phyloP scores from a whole-genome alignment of 371 early-diverging fungal species.

The Entomophthora muscae region DNA sequence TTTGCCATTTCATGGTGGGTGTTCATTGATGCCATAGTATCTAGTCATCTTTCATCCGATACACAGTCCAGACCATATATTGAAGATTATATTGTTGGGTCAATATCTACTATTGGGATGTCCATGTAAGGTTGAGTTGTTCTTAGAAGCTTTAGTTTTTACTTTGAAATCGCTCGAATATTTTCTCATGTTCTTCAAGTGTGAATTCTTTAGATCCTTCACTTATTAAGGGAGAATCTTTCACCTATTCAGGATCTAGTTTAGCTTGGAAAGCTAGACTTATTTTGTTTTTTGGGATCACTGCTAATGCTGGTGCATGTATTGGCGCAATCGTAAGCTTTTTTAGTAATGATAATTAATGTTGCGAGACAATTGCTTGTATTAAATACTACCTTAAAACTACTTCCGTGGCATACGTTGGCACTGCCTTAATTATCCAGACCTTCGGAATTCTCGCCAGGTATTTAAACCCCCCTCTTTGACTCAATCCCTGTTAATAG shows the following conservation, averaged over 20 bases:
- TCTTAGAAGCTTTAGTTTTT: not conserved
- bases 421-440: not conserved
- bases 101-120: constrained; percentile 8
- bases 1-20: constrained; percentile 10
- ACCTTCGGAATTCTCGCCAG: constrained; percentile 5
- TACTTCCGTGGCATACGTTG: not conserved
- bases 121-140: not conserved
- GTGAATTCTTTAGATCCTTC: constrained; percentile 9
- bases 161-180: too few relatives aligned
- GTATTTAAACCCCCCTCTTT: not conserved
- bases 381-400: constrained; percentile 8
- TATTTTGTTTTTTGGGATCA: constrained; percentile 7
- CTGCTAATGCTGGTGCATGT: constrained; percentile 6
- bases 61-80: not conserved
- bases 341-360: not conserved
- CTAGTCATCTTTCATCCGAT: not conserved
- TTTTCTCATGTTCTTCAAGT: not conserved
- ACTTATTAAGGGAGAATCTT: constrained; percentile 4
- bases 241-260: constrained; percentile 7
- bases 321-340: constrained; percentile 9
- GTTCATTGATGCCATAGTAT: constrained; percentile 7
- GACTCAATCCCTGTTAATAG: not conserved
- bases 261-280: constrained; percentile 9
- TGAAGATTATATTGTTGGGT: constrained; percentile 9
- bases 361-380: constrained; percentile 3